Percentiles rank a stretch among this genome's conserved stretches.
Evolutionary conservation across 1,139 yeast species (phyloP).

Genomic region (Protomyces lactucae-debilis): DNA sequence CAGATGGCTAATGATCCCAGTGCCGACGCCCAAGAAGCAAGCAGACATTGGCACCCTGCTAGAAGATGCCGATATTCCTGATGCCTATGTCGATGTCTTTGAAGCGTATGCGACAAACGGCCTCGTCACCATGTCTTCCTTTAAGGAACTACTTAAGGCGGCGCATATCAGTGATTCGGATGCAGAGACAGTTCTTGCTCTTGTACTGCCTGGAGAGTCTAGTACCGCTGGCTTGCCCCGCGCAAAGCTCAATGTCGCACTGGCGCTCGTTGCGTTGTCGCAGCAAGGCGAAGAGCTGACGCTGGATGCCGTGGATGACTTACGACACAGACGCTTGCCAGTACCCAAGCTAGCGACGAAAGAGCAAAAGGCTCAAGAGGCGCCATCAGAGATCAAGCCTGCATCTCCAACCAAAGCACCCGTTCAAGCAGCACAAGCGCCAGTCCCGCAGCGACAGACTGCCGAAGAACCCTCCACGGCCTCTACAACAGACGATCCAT

Average conservation of each 20-base stretch:
- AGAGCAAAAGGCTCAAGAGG: not conserved
- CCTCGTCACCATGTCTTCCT: slow-evolving; percentile 2
- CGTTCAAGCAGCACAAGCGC: not conserved
- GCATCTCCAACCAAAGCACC: not conserved
- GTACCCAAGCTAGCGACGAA: not conserved
- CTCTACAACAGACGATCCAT: slow-evolving; percentile 1
- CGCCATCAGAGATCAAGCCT: not conserved
- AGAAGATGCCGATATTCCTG: not conserved
- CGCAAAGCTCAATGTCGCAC: slow-evolving; percentile 38
- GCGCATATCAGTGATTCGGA: slow-evolving; percentile 5
- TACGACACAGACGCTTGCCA: slow-evolving; percentile 25
- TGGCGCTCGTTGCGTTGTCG: slow-evolving; percentile 40
- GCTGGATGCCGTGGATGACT: slow-evolving; percentile 37
- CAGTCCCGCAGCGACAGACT: not conserved
- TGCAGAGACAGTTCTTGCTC: slow-evolving; percentile 3
- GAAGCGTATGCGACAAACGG: slow-evolving; percentile 3
- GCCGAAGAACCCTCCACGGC: not conserved
- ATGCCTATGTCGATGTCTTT: slow-evolving; percentile 3
- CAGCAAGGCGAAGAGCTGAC: slow-evolving; percentile 39
- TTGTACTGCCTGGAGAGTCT: slow-evolving; percentile 25
- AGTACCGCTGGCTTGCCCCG: slow-evolving; percentile 30
- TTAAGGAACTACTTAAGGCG: not conserved
- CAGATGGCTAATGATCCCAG: not conserved
- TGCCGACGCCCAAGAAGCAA: slow-evolving; percentile 13
- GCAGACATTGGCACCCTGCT: not conserved